Base-by-base conservation (phyloP, 441 rosid species). In the Brassica balearica region DNA sequence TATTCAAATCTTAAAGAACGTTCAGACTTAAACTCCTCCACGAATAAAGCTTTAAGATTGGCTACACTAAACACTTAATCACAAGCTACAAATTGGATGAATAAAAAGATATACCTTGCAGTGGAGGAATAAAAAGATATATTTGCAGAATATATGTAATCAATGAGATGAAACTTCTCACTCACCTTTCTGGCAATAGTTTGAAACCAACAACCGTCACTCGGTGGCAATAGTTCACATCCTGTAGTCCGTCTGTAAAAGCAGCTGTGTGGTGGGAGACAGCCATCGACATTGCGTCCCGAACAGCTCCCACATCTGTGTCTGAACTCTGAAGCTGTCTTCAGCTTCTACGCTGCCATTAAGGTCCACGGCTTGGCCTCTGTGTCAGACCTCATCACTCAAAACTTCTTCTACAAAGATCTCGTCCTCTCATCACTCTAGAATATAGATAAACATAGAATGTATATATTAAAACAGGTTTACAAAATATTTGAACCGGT, bases 371-470 rank as follows among this genome's bases (percentile, higher is more conserved):
- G 92, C 81, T 79, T 94, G 41, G 75, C 79, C 32, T 76, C 93
- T n/a, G 93, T 91, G 25, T 89, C 87, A 73, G 84, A 79, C 23
- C 93, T 92, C 56, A 90, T 94, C 25, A 89, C 92, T 1, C 86
- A 88, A 38, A 81, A 88, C n/a, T 94, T 95, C 23, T 2, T 22
- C 23, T 22, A 22, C 23, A 22, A 22, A 22, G 23, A 22, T 22
- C 23, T 22, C 23, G 23, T 22, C 23, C 23, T 22, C 23, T 22
- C 23, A 22, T 22, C 23, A 22, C 23, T 22, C 23, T 22, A 22
- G 23, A 25, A 25, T 25, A 25, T 25, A 25, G 27, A 25, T 25
- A 25, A 25, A 25, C 27, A 25, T 25, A 25, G 27, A 25, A 25
- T 25, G 27, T 25, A 25, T 25, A 25, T 25, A 3, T 25, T 25